Evolutionary conservation across 208 protist species (phyloP), one percentile per base, ranked within the genome.

Genomic region (Acanthamoeba lenticulata): DNA sequence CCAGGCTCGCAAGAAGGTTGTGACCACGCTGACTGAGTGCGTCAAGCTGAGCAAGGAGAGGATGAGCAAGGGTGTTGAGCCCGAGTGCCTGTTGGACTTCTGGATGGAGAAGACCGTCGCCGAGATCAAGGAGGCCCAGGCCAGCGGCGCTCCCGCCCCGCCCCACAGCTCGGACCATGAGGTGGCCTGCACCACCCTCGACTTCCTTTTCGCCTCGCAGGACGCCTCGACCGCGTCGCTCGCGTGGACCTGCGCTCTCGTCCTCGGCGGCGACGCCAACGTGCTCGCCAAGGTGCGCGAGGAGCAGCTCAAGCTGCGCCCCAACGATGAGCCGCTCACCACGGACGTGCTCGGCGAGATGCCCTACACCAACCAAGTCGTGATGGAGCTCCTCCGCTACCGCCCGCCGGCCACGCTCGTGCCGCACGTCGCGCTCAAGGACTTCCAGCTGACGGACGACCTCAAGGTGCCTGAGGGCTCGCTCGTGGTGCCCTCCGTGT

Each of bases 201-300:
- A 98, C 95, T 99, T 99, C 92, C 96, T 99, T 81, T 99, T 99
- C 95, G 98, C 98, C 38, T 98, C 97, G n/a, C 98, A 98, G 95
- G 97, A 97, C 92, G 96, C 96, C 32, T 94, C 95, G 21, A 95
- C 96, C 1, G 93, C 96, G 44, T 97, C 98, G 9, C 97, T 98
- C 55, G 93, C 98, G 77, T 98, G 97, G 74, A 97, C 98, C 95
- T 97, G 98, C 94, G 96, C 96, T 17, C 96, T 98, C 79, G 98
- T 97, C 32, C 98, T 99, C 97, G 97, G 97, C 7, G 97, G 99
- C 92, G 96, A 98, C 45, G 97, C 98, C 15, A 98, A 98, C 88
- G 97, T 99, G 34, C 96, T 99, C 15, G 97, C 94, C 44, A 96
- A 96, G 34, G 97, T 99, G 15, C 96, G 98, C 94, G 96, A 97